Base-by-base conservation (phyloP, 495 filamentous ascomycete genomes). In the Astrothelium subdiscretum region DNA sequence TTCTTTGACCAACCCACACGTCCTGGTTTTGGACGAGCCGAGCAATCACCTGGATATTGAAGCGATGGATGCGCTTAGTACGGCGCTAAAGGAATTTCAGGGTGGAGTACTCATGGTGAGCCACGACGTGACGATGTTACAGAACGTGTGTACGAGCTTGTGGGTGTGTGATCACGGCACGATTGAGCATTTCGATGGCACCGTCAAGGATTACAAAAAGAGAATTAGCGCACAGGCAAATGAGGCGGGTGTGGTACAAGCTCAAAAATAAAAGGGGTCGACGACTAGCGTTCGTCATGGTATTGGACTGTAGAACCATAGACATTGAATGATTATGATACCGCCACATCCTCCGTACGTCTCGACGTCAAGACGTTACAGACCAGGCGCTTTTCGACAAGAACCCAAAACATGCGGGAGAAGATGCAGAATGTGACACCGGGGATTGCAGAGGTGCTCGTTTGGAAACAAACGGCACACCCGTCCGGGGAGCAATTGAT, bases 21-120 rank as follows among this genome's bases (percentile, higher is more conserved):
- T 99, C 65, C 78, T 99, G 27, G 95, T 99, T 58, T 88, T 99
- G 48, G 94, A 99, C 80, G 94, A 99, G 71, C 94, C 94, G 70
- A 94, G 89, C 59, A 99, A 99, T 77, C 94, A 99, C 69, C 77
- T 99, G 69, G 94, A 99, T 83, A 97, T 99, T 68, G 94, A 99
- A 73, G 94, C 95, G 62, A 99, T 99, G 94, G 94, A 99, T 76
- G 94, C 95, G 12, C 75, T 99, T 18, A 83, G 87, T 0, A 82
- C 85, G 42, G 94, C 95, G 27, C 80, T 99, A 57, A 80, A 83
- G 66, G 82, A 85, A 63, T 99, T 97, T 74, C 81, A 95, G 75
- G 94, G 94, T 48, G 94, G 94, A 66, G 92, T 97, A 65, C 78
- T 99, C 59, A 97, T 99, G 92, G 94, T 99, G 43, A 94, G 89